These are phyloP conservation scores for Rosa multiflora DNA, from an alignment of 306 rosid species.

Conservation along the genomic window DNA sequence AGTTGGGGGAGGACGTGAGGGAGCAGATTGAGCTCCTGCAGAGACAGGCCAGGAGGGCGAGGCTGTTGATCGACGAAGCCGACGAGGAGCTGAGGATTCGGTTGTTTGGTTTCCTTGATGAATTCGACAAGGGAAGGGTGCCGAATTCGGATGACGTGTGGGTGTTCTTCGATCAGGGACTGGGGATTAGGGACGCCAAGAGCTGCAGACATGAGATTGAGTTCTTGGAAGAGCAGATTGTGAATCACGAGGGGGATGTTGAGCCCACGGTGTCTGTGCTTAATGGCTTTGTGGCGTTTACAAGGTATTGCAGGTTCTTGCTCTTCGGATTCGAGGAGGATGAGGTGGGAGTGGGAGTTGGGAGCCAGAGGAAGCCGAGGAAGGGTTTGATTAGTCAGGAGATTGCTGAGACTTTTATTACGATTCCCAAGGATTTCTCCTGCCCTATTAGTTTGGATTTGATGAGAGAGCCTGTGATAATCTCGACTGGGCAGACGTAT, in stretches of 20 bases:
- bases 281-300: constrained; percentile 84
- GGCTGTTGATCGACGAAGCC: constrained; percentile 52
- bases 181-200: constrained; percentile 58
- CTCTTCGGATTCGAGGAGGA: constrained; percentile 87
- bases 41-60: constrained; percentile 59
- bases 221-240: constrained; percentile 91
- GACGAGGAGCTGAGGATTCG: constrained; percentile 59
- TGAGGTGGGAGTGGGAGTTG: constrained; percentile 46
- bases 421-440: constrained; percentile 78
- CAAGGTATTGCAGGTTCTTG: constrained; percentile 80
- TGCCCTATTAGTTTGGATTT: constrained; percentile 84
- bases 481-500: constrained; percentile 86
- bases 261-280: constrained; percentile 78
- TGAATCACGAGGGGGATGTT: constrained; percentile 81
- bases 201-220: constrained; percentile 76
- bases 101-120: constrained; percentile 51
- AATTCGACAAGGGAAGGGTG: constrained; percentile 60
- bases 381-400: constrained; percentile 66
- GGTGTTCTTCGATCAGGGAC: constrained; percentile 50
- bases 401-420: constrained; percentile 69
- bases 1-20: constrained; percentile 67
- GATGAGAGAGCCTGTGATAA: constrained; percentile 86
- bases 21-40: constrained; percentile 83
- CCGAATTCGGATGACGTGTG: constrained; percentile 54
- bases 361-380: constrained; percentile 44